Conservation (phyloP, 768 basidiomycete species). For the Pulveroboletus ravenelii region DNA sequence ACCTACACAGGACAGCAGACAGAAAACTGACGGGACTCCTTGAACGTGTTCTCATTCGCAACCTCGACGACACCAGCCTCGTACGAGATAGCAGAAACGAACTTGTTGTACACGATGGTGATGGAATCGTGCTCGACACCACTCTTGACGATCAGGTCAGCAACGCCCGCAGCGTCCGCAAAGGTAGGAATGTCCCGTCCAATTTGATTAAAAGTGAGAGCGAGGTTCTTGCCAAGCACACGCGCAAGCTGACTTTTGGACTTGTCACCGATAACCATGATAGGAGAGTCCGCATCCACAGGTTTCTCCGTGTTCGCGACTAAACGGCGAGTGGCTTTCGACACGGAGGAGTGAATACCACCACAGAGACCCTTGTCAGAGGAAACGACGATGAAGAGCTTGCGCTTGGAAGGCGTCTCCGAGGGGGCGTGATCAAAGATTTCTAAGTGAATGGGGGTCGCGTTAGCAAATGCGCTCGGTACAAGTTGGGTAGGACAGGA, state of each 20-base stretch:
- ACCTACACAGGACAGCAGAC: background rate
- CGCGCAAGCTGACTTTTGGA: slow-evolving; percentile 88
- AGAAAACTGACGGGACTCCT: slow-evolving; percentile 63
- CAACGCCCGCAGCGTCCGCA: slow-evolving; percentile 89
- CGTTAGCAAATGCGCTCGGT: background rate
- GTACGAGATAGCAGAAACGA: slow-evolving; percentile 87
- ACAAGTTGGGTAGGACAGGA: slow-evolving; percentile 6
- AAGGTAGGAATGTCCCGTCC: slow-evolving; percentile 97
- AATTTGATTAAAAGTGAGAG: slow-evolving; percentile 94
- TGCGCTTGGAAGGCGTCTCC: slow-evolving; percentile 64
- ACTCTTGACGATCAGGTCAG: slow-evolving; percentile 85
- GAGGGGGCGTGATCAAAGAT: slow-evolving; percentile 76
- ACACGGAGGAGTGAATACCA: slow-evolving; percentile 97
- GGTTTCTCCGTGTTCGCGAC: slow-evolving; percentile 46
- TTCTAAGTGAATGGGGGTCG: slow-evolving; percentile 48
- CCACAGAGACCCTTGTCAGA: slow-evolving; percentile 99
- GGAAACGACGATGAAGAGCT: slow-evolving; percentile 91
- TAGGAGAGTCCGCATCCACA: slow-evolving; percentile 55
- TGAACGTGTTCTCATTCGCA: slow-evolving; percentile 75
- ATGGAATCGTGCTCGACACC: slow-evolving; percentile 85
- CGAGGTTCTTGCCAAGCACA: slow-evolving; percentile 56
- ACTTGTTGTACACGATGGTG: slow-evolving; percentile 77
- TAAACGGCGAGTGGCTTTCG: slow-evolving; percentile 80
- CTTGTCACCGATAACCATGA: slow-evolving; percentile 96
- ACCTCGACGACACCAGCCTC: slow-evolving; percentile 74